Evolutionary conservation across 2,329 filamentous ascomycete species (phyloP), one percentile per base, ranked within the genome.

Genomic region (Fusarium phyllophilum): DNA sequence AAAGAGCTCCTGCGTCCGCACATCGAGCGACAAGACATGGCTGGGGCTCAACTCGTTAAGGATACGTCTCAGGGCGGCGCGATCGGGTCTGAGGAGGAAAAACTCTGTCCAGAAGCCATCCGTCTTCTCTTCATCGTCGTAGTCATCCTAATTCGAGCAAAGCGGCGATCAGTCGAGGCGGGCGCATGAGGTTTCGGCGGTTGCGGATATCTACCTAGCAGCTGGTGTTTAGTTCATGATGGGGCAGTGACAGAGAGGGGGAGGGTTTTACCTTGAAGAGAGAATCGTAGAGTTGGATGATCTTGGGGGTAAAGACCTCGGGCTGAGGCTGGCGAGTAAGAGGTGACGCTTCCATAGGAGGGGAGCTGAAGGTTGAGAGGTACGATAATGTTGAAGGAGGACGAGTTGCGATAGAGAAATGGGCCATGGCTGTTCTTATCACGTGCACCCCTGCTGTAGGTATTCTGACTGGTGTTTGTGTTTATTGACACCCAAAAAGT

Each of bases 21-120:
- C 88, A 83, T 97, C 94, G 54, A 94, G 85, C 66, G 92, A 90
- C 46, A 98, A 86, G 71, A 97, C 87, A 76, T 95, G 91, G 75
- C 94, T 91, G 11, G 94, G 89, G 58, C 89, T 88, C 45, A 96
- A 85, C n/a, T 88, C 85, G 72, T 91, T 89, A 70, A 99, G 85
- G 54, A 95, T 88, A 56, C 84, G 85, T 80, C 90, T 89, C 73
- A 99, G 85, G 55, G 90, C 89, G 9, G 86, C 82, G 62, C 90
- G 88, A 80, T 98, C 94, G 29, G 96, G 95, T 72, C 91, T 91
- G 66, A 98, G 87, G 42, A 99, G 88, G 82, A 99, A 99, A 84
- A 99, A 95, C 83, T 98, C 96, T 75, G 90, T 89, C 96, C 96
- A 99, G 84, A 98, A 99, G 48, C 95, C 96, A 69, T 97, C 94